Conservation (phyloP, 2,329 filamentous ascomycete genomes). For the Colletotrichum tabaci region DNA sequence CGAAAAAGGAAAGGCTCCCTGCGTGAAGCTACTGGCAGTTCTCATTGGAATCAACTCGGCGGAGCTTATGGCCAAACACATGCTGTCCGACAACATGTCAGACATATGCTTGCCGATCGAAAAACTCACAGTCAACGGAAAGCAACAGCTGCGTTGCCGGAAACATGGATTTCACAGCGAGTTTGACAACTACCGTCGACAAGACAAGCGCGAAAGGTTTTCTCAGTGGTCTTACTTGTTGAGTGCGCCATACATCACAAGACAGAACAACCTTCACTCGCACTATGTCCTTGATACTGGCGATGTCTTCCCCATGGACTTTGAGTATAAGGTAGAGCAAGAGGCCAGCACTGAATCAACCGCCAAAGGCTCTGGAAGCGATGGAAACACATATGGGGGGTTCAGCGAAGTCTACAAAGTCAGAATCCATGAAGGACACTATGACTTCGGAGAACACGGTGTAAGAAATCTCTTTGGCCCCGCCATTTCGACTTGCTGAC, state of each 20-base stretch:
- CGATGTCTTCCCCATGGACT: conserved; percentile 30
- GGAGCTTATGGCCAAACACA: background rate
- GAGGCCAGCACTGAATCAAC: background rate
- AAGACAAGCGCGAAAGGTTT: background rate
- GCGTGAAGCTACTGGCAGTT: conserved; percentile 10
- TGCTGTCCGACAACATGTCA: background rate
- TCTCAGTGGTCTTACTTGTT: conserved; percentile 12
- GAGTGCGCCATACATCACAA: conserved; percentile 17
- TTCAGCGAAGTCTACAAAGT: conserved; percentile 34
- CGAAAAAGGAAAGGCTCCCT: background rate
- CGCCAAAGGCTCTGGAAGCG: background rate
- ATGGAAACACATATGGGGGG: conserved; percentile 11
- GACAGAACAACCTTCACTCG: background rate
- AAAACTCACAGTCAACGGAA: background rate
- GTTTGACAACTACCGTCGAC: conserved; percentile 7
- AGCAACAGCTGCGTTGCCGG: background rate
- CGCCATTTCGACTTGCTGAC: background rate
- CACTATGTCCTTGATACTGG: conserved; percentile 27
- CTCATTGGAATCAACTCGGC: background rate
- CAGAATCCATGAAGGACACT: conserved; percentile 26
- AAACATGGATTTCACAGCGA: background rate
- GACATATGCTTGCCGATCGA: conserved; percentile 13
- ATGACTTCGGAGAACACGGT: conserved; percentile 29
- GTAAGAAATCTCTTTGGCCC: conserved; percentile 1
- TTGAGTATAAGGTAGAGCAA: conserved; percentile 8